A percentile compares a stretch with the other conserved stretches of the same genome.
Evolutionary conservation across 2,329 filamentous ascomycete genomes (phyloP).

Genomic region (Cladosporium sp.): DNA sequence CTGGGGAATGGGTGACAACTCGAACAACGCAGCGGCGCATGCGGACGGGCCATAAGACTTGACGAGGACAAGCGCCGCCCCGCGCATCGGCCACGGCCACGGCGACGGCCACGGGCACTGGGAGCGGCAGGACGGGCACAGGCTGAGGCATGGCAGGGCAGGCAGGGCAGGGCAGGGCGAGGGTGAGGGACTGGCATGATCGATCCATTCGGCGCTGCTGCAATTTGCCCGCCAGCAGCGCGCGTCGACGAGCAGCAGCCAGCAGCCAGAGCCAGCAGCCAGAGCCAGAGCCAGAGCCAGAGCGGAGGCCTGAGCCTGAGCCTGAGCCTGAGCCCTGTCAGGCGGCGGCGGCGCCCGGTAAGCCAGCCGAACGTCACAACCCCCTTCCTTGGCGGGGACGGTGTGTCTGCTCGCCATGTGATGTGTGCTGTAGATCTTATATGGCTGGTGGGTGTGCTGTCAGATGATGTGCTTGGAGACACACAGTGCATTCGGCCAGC

Average conservation of each 20-base stretch:
- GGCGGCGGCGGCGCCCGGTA: no score
- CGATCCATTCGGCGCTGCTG: constrained; percentile 1
- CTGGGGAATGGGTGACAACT: no score
- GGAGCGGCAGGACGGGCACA: background rate
- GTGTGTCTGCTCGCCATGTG: no score
- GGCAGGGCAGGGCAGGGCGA: background rate
- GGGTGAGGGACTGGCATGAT: background rate
- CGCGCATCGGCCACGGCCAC: background rate
- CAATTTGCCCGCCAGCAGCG: constrained; percentile 1
- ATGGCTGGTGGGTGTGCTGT: background rate
- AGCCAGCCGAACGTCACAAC: no score
- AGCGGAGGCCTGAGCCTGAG: no score
- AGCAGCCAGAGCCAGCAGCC: background rate
- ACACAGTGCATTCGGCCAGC: no score
- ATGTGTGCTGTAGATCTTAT: background rate
- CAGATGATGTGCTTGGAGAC: no score
- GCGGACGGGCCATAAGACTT: constrained; percentile 11
- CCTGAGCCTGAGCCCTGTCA: no score
- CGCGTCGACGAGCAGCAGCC: background rate
- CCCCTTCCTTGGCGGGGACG: no score
- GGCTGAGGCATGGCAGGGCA: background rate
- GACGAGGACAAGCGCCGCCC: background rate
- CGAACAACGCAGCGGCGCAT: constrained; percentile 6
- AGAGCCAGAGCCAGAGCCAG: background rate
- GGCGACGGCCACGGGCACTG: background rate